These are phyloP conservation scores for Torulaspora globosa DNA, from an alignment of 1,139 yeast species.

Conservation along the genomic window DNA sequence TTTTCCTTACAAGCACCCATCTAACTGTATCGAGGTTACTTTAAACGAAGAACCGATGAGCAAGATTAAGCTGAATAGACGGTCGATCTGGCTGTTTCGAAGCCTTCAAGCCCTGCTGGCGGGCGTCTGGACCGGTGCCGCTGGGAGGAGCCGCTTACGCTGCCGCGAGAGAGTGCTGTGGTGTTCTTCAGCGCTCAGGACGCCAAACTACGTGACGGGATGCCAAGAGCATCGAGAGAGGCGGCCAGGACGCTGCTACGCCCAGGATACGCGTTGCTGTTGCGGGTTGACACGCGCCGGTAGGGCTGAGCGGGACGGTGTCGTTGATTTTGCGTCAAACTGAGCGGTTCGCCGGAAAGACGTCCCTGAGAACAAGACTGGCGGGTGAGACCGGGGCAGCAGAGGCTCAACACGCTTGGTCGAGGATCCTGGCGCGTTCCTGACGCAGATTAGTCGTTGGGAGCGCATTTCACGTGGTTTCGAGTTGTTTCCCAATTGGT, in stretches of 20 bases:
- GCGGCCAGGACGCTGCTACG: no score
- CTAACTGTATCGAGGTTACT: not conserved
- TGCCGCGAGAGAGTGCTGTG: not conserved
- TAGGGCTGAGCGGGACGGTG: no score
- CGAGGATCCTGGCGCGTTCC: not conserved
- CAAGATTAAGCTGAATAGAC: not conserved
- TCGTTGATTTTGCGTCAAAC: no score
- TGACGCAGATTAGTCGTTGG: not conserved
- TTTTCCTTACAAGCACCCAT: not conserved
- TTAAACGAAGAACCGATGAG: conserved; percentile 1
- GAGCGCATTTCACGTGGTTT: conserved; percentile 4
- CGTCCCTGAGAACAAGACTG: no score
- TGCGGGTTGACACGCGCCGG: no score
- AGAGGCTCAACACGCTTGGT: not conserved
- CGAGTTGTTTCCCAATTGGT: conserved; percentile 4
- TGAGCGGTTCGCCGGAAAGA: no score
- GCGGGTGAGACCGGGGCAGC: not conserved
- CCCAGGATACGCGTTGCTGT: no score
- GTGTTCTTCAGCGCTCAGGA: not conserved
- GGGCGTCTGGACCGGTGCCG: not conserved
- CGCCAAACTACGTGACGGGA: not conserved
- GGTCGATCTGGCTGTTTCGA: not conserved
- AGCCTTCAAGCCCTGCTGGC: not conserved
- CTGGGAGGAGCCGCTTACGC: not conserved
- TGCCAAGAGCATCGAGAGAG: not conserved